Evolutionary conservation across 169 alveolate species (phyloP), one percentile per base, ranked within the genome.

Genomic region (Plasmodium billcollinsi): DNA sequence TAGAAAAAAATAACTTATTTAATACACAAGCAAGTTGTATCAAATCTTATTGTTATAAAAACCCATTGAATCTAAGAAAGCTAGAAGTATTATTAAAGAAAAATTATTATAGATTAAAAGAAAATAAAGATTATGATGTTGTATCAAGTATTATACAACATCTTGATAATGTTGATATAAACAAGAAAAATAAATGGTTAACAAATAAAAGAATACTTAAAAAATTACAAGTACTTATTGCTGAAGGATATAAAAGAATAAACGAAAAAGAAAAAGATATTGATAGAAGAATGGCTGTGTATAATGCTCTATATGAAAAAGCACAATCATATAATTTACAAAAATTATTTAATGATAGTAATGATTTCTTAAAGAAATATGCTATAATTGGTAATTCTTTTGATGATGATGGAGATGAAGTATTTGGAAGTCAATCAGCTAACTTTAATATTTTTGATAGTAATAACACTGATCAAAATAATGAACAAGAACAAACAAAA

Each of bases 111-210:
- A 26, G 14, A 18, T 21, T 78, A n/a, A 88, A 65, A 52, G 88
- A 45, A 39, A 24, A 58, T 65, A 74, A 33, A 6, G 75, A 63
- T 6, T 59, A n/a, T 21, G 80, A 58, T 21, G 70, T 85, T 3
- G 20, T 62, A 2, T 5, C 2, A 33, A n/a, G 5, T 0, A 20
- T 75, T 5, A 65, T 70, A 0, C 56, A 20, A 2, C 75, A 74
- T 49, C 59, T 54, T 6, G 54, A 80, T 3, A 93, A 91, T 18
- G 78, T 93, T 73, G 71, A 72, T 3, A 65, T 75, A 52, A 88
- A 73, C 7, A 88, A 91, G n/a, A 78, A 72, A n/a, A 91, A 88
- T 14, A 80, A 59, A 1, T 89, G 92, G 80, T 88, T 76, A 7
- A 89, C 83, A 43, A 73, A 47, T 20, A 88, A 72, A 26, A 92